A percentile compares a stretch with the other conserved stretches of the same genome.
These are phyloP conservation scores for Pichia membranifaciens DNA, from an alignment of 805 yeast genomes.

Conservation along the genomic window DNA sequence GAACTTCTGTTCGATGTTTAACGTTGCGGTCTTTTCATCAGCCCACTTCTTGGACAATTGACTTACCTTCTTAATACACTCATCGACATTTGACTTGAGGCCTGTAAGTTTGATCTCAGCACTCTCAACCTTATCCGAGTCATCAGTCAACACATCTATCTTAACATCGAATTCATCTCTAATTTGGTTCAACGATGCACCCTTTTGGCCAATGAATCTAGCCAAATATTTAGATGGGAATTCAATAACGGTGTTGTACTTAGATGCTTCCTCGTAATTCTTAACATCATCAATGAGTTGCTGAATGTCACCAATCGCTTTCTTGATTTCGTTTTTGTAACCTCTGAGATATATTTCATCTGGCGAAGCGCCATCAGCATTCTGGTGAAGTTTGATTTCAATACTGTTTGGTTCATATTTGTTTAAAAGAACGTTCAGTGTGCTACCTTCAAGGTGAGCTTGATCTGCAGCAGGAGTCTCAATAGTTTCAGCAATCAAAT, in stretches of 20 bases:
- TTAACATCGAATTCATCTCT: conserved; percentile 70
- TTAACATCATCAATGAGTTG: conserved; percentile 44
- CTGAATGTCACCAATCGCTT: conserved; percentile 47
- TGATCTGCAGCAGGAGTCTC: conserved; percentile 52
- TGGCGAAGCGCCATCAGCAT: conserved; percentile 33
- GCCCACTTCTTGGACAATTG: conserved; percentile 69
- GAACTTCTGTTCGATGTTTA: conserved; percentile 68
- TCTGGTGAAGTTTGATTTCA: conserved; percentile 46
- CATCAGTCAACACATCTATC: conserved; percentile 60
- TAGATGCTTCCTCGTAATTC: conserved; percentile 34
- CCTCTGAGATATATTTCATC: conserved; percentile 68
- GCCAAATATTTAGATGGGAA: conserved; percentile 67
- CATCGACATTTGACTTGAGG: conserved; percentile 68
- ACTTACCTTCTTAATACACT: conserved; percentile 54
- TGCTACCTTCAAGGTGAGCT: conserved; percentile 51
- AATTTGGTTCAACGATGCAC: conserved; percentile 62
- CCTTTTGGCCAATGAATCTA: conserved; percentile 86
- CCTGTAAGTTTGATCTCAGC: conserved; percentile 65
- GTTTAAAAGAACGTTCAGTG: conserved; percentile 37
- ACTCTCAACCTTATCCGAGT: conserved; percentile 36
- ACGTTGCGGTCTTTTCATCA: conserved; percentile 64
- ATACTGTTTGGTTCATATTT: conserved; percentile 29
- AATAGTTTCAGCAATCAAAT: conserved; percentile 47
- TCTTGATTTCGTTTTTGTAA: conserved; percentile 52
- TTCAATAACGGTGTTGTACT: conserved; percentile 40